Percentiles rank a stretch among this genome's conserved stretches.
Evolutionary conservation across 306 rosid genomes (phyloP).

Genomic region (Medicago ruthenica): DNA sequence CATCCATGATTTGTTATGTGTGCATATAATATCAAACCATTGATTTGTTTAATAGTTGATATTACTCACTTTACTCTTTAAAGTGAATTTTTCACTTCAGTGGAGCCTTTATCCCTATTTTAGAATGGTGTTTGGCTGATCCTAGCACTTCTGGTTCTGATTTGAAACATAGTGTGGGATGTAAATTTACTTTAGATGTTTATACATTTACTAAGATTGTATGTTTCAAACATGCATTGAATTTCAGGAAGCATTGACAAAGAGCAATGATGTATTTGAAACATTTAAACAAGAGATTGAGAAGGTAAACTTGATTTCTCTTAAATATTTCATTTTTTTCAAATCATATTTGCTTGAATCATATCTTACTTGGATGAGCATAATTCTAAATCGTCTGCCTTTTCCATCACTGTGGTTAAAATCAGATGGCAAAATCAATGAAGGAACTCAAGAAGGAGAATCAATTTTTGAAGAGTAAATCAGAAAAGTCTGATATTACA

Average conservation of each 20-base stretch:
- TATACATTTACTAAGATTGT: slow-evolving; percentile 17
- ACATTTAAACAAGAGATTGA: slow-evolving; percentile 91
- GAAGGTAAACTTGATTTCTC: slow-evolving; percentile 62
- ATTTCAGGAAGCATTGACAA: slow-evolving; percentile 83
- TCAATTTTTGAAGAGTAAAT: slow-evolving; percentile 85
- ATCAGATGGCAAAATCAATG: slow-evolving; percentile 89
- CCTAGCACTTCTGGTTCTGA: no score
- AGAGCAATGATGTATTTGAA: slow-evolving; percentile 92
- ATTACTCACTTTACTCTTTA: no score
- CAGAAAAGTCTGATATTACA: slow-evolving; percentile 82
- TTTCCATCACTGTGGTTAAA: slow-evolving; percentile 46
- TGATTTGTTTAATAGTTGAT: no score
- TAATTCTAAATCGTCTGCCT: slow-evolving; percentile 28
- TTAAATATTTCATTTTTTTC: slow-evolving; percentile 31
- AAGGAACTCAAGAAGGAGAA: slow-evolving; percentile 97
- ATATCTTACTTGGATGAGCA: slow-evolving; percentile 33
- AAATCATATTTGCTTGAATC: slow-evolving; percentile 33
- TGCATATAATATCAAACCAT: no score
- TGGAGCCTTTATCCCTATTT: no score
- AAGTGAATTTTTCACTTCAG: no score
- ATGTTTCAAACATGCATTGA: slow-evolving; percentile 41
- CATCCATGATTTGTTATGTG: no score
- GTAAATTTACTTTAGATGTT: not conserved
- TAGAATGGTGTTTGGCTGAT: no score
- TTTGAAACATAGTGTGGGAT: no score